Evolutionary conservation across 1,284 basidiomycete genomes (phyloP), one percentile per base, ranked within the genome.

Genomic region (Cronartium quercuum): DNA sequence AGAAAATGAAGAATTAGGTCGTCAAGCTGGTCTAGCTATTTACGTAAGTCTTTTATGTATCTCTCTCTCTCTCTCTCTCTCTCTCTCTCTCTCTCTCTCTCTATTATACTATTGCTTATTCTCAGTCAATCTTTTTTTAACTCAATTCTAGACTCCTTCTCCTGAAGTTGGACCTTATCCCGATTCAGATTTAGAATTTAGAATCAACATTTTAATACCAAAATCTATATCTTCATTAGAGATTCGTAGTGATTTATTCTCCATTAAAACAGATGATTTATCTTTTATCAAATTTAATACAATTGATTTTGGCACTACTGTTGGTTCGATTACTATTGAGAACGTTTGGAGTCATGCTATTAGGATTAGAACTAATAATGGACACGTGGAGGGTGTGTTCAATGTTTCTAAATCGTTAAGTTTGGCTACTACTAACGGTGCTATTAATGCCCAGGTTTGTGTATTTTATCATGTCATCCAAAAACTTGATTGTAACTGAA

Each of bases 391-490:
- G 44, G 69, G 69, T 6, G 29, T 55, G 2, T 73, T 73, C 47
- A 47, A 73, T 38, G 51, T 66, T 29, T 57, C 35, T 40, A 65
- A 65, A 34, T 38, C 61, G 9, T 65, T 73, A 24, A 65, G 34
- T 51, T 58, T 73, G 37, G 69, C 51, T 40, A 73, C 69, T 9
- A 73, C 69, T 21, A 73, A 73, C n/a, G 69, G 69, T 40, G 69
- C 69, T 47, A 66, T 73, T 47, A 38, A 37, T 12, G 69, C 69
- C 6, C 18, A 73, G 18, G 69, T 73, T 1, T 40, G 69, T 63
- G 12, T 29, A 41, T 34, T 6, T 29, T 34, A 44, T 62, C 9
- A 10, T 13, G n/a, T 6, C 5, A 21, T 62, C 18, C n/a, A 21
- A 42, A 34, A 7, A 9, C 37, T 1, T 18, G 5, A 9, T 21